Conservation (phyloP, 139 green algal genomes). For the Zygnema circumcarinatum region DNA sequence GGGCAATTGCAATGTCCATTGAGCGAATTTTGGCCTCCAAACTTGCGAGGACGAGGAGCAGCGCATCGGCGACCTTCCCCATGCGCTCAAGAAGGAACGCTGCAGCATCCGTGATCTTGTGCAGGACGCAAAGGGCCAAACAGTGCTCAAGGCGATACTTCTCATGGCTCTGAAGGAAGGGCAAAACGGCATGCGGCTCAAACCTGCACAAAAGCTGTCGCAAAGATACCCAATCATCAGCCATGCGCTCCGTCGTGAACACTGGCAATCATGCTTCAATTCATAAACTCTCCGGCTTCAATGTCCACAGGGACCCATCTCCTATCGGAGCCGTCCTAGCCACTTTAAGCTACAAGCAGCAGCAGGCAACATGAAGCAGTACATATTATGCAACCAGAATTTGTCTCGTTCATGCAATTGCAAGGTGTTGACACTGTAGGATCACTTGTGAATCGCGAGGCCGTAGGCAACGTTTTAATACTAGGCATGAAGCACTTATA, state of each 20-base stretch:
- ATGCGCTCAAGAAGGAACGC: conserved; percentile 72
- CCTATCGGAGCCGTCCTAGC: too few relatives aligned
- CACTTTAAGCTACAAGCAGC: too few relatives aligned
- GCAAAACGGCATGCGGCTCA: conserved; percentile 66
- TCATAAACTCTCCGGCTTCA: background rate
- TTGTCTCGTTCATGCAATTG: too few relatives aligned
- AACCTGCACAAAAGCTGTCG: conserved; percentile 70
- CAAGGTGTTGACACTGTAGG: too few relatives aligned
- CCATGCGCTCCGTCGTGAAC: background rate
- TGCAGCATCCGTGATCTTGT: conserved; percentile 60
- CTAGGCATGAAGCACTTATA: too few relatives aligned
- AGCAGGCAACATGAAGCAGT: too few relatives aligned
- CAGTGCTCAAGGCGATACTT: conserved; percentile 72
- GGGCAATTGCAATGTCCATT: conserved; percentile 9
- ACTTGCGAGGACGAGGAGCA: conserved; percentile 10
- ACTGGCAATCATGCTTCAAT: background rate
- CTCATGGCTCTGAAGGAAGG: conserved; percentile 69
- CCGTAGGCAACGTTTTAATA: too few relatives aligned
- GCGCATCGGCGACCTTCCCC: conserved; percentile 32
- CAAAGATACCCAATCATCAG: background rate
- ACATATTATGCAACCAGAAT: too few relatives aligned
- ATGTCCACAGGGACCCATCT: background rate
- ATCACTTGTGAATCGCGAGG: too few relatives aligned
- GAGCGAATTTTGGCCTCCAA: background rate
- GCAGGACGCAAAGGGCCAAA: conserved; percentile 61